Evolutionary conservation across 2,329 filamentous ascomycete species (phyloP).

Genomic region (Aspergillus floridensis): DNA sequence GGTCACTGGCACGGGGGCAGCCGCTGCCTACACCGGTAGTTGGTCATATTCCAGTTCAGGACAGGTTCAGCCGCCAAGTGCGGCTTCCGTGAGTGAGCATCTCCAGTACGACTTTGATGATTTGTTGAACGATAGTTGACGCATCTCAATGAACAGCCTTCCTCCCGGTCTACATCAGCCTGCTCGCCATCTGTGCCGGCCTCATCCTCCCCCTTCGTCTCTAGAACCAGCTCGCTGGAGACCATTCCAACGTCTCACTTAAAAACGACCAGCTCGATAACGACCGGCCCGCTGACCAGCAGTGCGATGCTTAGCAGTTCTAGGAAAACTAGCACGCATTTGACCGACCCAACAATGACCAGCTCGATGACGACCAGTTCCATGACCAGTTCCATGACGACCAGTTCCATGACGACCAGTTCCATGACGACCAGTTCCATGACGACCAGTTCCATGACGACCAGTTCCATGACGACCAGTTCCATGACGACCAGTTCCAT

Average conservation of each 20-base stretch:
- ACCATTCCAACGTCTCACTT: no score
- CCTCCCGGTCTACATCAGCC: constrained; percentile 55
- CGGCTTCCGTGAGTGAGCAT: constrained; percentile 65
- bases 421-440: background rate
- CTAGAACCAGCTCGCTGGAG: constrained; percentile 30
- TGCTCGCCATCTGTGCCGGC: constrained; percentile 45
- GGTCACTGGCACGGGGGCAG: constrained; percentile 53
- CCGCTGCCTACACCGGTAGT: constrained; percentile 64
- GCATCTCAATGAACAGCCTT: constrained; percentile 21
- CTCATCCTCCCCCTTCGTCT: constrained; percentile 48
- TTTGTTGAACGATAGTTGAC: background rate
- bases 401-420: background rate
- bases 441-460: background rate
- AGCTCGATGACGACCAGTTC: background rate
- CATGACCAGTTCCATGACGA: background rate
- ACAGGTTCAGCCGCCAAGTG: constrained; percentile 72
- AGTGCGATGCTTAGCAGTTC: background rate
- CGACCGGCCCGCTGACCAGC: background rate
- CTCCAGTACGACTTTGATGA: constrained; percentile 22
- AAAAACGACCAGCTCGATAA: background rate
- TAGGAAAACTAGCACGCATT: no score
- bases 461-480: background rate
- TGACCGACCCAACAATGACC: background rate
- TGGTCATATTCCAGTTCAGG: constrained; percentile 78
- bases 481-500: background rate